These are phyloP conservation scores for Puccinia coronata DNA, from an alignment of 1,284 basidiomycete genomes.

Conservation along the genomic window DNA sequence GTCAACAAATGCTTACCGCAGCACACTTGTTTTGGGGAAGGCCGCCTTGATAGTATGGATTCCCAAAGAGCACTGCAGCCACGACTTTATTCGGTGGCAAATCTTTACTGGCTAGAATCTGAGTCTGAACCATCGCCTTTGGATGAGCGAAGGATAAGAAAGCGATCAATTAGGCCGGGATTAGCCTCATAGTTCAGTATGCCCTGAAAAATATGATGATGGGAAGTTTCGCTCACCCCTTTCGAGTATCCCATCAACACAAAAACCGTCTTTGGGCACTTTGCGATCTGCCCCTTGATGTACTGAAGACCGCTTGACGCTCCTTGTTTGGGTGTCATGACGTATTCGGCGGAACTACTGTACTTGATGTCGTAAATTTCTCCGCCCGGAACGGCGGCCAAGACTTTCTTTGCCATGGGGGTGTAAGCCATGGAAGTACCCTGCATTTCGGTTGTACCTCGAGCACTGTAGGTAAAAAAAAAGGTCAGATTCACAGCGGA, in stretches of 20 bases:
- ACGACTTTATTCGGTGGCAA: constrained; percentile 16
- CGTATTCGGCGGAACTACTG: constrained; percentile 29
- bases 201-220: not conserved
- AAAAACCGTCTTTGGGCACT: constrained; percentile 35
- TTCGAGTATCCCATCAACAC: constrained; percentile 47
- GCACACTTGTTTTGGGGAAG: constrained; percentile 23
- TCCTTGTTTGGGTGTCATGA: constrained; percentile 9
- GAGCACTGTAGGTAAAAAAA: not conserved
- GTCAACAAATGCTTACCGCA: constrained; percentile 28
- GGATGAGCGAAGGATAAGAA: not conserved
- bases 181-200: not conserved
- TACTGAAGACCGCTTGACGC: not conserved
- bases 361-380: constrained; percentile 22
- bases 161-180: not conserved
- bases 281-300: not conserved
- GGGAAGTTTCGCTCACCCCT: constrained; percentile 24
- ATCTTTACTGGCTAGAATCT: not conserved
- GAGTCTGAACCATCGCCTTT: constrained; percentile 42
- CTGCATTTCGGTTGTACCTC: constrained; percentile 2
- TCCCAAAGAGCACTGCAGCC: constrained; percentile 42
- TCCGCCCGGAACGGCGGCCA: constrained; percentile 10
- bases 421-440: constrained; percentile 3
- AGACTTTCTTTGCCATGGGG: not conserved
- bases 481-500: too few species aligned
- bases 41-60: constrained; percentile 21